Evolutionary conservation across 257 asterid genomes (phyloP), one percentile per base, ranked within the genome.

Genomic region (Petunia axillaris): DNA sequence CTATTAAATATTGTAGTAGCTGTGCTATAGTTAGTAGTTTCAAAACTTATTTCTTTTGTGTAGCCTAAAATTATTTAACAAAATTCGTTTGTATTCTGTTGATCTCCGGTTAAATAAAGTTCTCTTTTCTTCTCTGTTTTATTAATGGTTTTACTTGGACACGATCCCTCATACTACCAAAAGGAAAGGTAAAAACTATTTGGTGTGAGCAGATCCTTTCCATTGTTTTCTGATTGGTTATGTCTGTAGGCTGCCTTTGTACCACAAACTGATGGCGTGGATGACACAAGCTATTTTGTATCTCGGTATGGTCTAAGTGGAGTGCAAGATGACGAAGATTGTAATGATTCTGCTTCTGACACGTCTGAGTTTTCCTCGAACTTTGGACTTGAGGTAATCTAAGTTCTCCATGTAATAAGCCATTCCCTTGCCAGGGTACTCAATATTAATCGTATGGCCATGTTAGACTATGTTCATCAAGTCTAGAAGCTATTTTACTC

Each of bases 231-330:
- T 79, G 37, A 48, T 84, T 73, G 54, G 77, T 78, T 83, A 82
- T 81, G 78, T 86, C 79, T 79, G 67, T 75, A 95, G 98, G 99
- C 98, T 78, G 97, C 90, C 85, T 95, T 95, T 88, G 93, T 95
- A 55, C 98, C 98, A 4, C 91, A 91, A 85, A 93, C 99, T 68
- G 98, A 95, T 81, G 85, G 96, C 44, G 68, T 86, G 74, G 94
- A 92, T 85, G 99, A 95, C 89, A 95, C 97, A 4, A 95, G 98
- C 82, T 95, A 93, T 84, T 93, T 95, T 84, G 92, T 93, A 43
- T 86, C 96, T 73, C 91, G 99, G 63, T 95, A 87, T 82, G 85
- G 87, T 76, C 87, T 92, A 76, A 76, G 68, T 84, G 94, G 84
- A 81, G 85, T 81, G 81, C 91, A 82, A 79, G 87, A 84, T 78